Conservation (phyloP, 768 basidiomycete genomes). For the Xerocomellus dryophilus region DNA sequence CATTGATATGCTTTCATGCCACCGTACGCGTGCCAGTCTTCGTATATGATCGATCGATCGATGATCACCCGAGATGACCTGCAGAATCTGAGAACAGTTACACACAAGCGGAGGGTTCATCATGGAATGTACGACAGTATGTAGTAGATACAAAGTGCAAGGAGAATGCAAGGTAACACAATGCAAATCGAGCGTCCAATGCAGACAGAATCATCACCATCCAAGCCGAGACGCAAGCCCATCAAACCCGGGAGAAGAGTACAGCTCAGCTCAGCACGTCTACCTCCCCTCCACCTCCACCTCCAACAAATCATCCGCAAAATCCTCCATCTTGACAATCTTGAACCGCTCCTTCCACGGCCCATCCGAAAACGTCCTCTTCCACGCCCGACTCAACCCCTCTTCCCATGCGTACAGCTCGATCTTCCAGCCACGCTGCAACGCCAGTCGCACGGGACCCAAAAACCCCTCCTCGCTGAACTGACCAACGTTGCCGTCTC, state of each 20-base stretch:
- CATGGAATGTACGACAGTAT: not conserved
- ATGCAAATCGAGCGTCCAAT: slow-evolving; percentile 1
- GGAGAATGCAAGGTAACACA: slow-evolving; percentile 3
- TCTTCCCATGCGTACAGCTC: slow-evolving; percentile 92
- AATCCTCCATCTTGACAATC: slow-evolving; percentile 65
- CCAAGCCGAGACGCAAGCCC: not conserved
- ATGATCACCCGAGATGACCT: not conserved
- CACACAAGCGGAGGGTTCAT: not conserved
- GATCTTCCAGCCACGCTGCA: slow-evolving; percentile 91
- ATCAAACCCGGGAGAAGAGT: not conserved
- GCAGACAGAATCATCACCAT: not conserved
- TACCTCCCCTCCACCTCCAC: slow-evolving; percentile 26
- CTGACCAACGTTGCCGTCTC: slow-evolving; percentile 89
- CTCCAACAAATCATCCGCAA: slow-evolving; percentile 57
- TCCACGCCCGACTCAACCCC: slow-evolving; percentile 77
- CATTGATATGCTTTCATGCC: too few species aligned
- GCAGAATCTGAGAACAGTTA: not conserved
- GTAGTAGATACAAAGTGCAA: slow-evolving; percentile 11
- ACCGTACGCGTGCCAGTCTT: too few species aligned
- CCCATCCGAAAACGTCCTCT: slow-evolving; percentile 62
- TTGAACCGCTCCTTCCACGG: slow-evolving; percentile 43
- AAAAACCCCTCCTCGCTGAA: slow-evolving; percentile 93
- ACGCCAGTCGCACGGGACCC: slow-evolving; percentile 79
- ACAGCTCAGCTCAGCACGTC: not conserved
- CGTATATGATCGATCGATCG: not conserved